These are phyloP conservation scores for Podaxis sp. DNA, from an alignment of 768 basidiomycete species.

Conservation along the genomic window DNA sequence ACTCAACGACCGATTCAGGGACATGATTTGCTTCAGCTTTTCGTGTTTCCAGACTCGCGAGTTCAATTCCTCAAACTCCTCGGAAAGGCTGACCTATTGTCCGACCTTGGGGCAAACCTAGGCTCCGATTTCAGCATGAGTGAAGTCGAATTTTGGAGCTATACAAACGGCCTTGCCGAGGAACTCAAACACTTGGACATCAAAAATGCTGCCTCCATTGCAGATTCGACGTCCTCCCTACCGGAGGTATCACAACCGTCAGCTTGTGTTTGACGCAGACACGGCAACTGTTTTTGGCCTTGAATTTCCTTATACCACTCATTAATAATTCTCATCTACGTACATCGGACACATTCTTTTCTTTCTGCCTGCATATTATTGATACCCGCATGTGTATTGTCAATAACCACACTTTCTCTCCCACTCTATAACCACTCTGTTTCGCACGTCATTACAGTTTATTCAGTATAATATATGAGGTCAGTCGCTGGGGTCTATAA, in stretches of 20 bases:
- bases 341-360: background rate
- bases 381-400: slow-evolving; percentile 4
- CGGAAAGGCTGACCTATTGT: slow-evolving; percentile 42
- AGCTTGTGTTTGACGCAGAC: background rate
- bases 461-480: background rate
- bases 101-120: slow-evolving; percentile 32
- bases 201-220: background rate
- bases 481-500: background rate
- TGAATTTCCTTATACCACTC: background rate
- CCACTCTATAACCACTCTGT: background rate
- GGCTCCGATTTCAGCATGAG: slow-evolving; percentile 31
- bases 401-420: background rate
- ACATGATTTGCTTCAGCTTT: slow-evolving; percentile 51
- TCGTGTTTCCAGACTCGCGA: slow-evolving; percentile 77
- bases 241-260: background rate
- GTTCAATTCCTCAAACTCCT: slow-evolving; percentile 62
- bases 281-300: background rate
- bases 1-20: slow-evolving; percentile 39
- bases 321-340: background rate
- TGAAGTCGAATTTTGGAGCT: slow-evolving; percentile 73
- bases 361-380: background rate
- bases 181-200: slow-evolving; percentile 3
- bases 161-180: slow-evolving; percentile 31
- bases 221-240: background rate
- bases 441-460: too few relatives aligned